Percentiles rank a stretch among this genome's conserved stretches.
Evolutionary conservation across 2,329 filamentous ascomycete species (phyloP).

Genomic region (Aspergillus fischeri): DNA sequence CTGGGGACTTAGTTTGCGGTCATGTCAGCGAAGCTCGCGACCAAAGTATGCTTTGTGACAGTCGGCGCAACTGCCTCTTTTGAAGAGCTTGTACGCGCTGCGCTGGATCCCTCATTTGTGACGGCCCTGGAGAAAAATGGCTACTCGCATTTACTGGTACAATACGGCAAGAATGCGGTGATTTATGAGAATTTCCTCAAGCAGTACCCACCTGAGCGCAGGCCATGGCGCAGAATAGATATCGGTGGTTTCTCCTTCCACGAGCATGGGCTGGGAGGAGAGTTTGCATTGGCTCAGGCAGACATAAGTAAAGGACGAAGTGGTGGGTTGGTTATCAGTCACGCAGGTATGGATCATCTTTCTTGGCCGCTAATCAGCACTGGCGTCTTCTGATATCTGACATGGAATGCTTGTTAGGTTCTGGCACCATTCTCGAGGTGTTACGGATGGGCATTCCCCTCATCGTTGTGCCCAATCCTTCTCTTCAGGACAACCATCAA

Average conservation of each 20-base stretch:
- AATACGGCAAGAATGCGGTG: constrained; percentile 68
- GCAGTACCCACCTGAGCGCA: constrained; percentile 20
- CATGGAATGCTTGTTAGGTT: constrained; percentile 53
- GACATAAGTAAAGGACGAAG: constrained; percentile 33
- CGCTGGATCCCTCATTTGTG: constrained; percentile 62
- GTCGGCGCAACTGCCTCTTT: constrained; percentile 91
- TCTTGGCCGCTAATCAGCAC: neutral
- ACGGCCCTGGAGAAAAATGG: constrained; percentile 52
- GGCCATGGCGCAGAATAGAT: constrained; percentile 39
- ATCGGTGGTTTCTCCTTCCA: constrained; percentile 66
- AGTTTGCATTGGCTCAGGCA: constrained; percentile 55
- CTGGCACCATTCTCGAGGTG: constrained; percentile 82
- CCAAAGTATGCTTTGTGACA: constrained; percentile 70
- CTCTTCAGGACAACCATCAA: constrained; percentile 86
- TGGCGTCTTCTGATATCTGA: neutral
- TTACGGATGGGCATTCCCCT: constrained; percentile 69
- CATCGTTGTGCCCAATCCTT: constrained; percentile 84
- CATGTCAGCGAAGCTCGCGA: constrained; percentile 10
- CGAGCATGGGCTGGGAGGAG: constrained; percentile 51
- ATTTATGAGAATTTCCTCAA: constrained; percentile 47
- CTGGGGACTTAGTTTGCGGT: neutral
- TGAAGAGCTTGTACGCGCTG: constrained; percentile 62
- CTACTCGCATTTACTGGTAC: constrained; percentile 71
- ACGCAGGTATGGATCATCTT: constrained; percentile 64
- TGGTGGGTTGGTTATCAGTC: constrained; percentile 76